Evolutionary conservation across 2,329 filamentous ascomycete genomes (phyloP), one percentile per base, ranked within the genome.

Genomic region (Talaromyces sp.): DNA sequence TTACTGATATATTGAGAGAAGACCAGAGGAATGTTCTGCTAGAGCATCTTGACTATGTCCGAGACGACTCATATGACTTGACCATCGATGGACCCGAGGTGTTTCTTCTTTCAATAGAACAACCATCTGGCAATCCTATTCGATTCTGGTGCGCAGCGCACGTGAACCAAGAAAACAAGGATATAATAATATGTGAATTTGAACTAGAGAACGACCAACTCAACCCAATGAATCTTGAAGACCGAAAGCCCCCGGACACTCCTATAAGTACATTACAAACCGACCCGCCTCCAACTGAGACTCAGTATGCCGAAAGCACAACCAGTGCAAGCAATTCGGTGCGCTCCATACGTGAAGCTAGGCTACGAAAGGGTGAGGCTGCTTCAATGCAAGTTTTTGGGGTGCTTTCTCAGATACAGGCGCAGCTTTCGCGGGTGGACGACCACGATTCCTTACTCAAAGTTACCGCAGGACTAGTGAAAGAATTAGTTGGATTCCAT

Each of bases 331-430:
- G 88, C 71, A 89, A 86, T 59, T 90, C 90, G 4, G 75, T 95
- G 14, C 81, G 90, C 35, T 84, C 93, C 1, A 69, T 94, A 22
- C 80, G 89, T 30, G 90, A 86, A 65, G 88, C 90, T 0, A 82
- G 90, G 11, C 90, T 89, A 65, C 80, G 87, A 44, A 84, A 85
- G 60, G 89, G 89, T 4, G 89, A 94, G 65, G 88, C 90, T 4
- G 89, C 89, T 0, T 92, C 89, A 0, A 94, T 96, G 90, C 90
- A 95, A 63, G 88, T 95, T 0, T 95, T 95, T 70, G 91, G 93
- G 70, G 91, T 96, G 58, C 89, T 96, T 83, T 90, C 89, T 1
- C 91, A 96, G 68, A 88, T 96, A 0, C 91, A 96, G 68, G 90
- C 96, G 63, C 91, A 96, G 69, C 77, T 96, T 7, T 58, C 51